These are phyloP conservation scores for Colletotrichum musae DNA, from an alignment of 2,329 filamentous ascomycete species.

Conservation along the genomic window DNA sequence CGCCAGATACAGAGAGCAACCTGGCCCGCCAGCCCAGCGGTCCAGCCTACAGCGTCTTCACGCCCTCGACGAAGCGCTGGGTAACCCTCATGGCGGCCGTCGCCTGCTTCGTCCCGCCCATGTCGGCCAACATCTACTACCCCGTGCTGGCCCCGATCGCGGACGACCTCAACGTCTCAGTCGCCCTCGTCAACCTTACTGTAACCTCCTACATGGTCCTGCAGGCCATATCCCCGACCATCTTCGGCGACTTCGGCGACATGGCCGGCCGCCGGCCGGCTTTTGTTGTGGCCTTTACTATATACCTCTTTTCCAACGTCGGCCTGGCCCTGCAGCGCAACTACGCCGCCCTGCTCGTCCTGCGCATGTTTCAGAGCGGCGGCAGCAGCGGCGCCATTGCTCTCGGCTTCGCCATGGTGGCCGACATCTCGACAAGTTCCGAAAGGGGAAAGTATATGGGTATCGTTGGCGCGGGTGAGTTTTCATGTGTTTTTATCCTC, in stretches of 20 bases:
- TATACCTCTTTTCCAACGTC: slow-evolving; percentile 72
- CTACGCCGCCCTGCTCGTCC: slow-evolving; percentile 70
- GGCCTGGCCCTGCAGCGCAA: slow-evolving; percentile 71
- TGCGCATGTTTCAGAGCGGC: slow-evolving; percentile 74
- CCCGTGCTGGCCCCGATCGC: slow-evolving; percentile 59
- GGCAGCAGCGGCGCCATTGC: slow-evolving; percentile 80
- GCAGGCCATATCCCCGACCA: slow-evolving; percentile 72
- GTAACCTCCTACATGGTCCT: slow-evolving; percentile 75
- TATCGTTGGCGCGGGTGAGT: slow-evolving; percentile 67
- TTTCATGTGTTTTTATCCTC: too few species aligned
- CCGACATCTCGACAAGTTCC: slow-evolving; percentile 77
- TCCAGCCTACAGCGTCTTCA: slow-evolving; percentile 54
- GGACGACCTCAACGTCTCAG: slow-evolving; percentile 55
- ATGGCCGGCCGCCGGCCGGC: slow-evolving; percentile 73
- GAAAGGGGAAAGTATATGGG: slow-evolving; percentile 83
- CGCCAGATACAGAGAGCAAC: slow-evolving; percentile 44
- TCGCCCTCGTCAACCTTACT: slow-evolving; percentile 62
- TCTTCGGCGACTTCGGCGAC: slow-evolving; percentile 75
- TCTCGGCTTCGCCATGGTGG: slow-evolving; percentile 78
- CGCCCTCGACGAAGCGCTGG: slow-evolving; percentile 61
- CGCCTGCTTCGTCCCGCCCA: slow-evolving; percentile 69
- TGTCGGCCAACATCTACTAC: slow-evolving; percentile 72
- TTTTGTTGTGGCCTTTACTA: slow-evolving; percentile 69
- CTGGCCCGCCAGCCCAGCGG: slow-evolving; percentile 51
- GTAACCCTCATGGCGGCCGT: slow-evolving; percentile 67